These are phyloP conservation scores for Nicotiana knightiana DNA, from an alignment of 257 asterid genomes.

Conservation along the genomic window DNA sequence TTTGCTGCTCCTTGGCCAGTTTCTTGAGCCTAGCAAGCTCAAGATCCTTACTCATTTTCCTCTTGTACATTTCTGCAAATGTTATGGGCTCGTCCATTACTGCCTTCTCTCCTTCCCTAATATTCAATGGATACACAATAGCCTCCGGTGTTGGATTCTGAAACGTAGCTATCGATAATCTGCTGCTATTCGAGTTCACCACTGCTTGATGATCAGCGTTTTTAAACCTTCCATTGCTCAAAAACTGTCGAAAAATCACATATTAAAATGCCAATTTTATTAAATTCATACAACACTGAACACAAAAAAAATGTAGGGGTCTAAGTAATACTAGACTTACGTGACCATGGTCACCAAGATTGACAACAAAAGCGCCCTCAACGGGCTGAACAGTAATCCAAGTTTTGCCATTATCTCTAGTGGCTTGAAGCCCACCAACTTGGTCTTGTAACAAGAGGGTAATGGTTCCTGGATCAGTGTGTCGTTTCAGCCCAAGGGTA, in stretches of 20 bases:
- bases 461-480: conserved; percentile 90
- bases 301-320: background rate
- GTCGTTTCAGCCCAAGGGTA: conserved; percentile 72
- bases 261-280: background rate
- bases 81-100: conserved; percentile 50
- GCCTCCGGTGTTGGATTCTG: conserved; percentile 81
- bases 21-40: conserved; percentile 63
- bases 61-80: conserved; percentile 67
- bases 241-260: conserved; percentile 31
- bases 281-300: background rate
- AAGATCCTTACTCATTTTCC: conserved; percentile 75
- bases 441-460: conserved; percentile 79
- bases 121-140: conserved; percentile 53
- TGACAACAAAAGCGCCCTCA: conserved; percentile 80
- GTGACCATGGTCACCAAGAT: conserved; percentile 84
- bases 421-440: conserved; percentile 92
- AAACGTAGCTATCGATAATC: conserved; percentile 79
- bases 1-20: conserved; percentile 36
- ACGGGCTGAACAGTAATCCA: conserved; percentile 96
- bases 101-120: conserved; percentile 49
- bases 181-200: conserved; percentile 63
- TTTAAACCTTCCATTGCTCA: conserved; percentile 95
- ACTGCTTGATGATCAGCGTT: conserved; percentile 91
- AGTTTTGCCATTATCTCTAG: conserved; percentile 70
- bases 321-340: conserved; percentile 31